Percentiles rank a stretch among this genome's conserved stretches.
phyloP scores from a whole-genome alignment of 257 asterid species.

The Plantago major region DNA sequence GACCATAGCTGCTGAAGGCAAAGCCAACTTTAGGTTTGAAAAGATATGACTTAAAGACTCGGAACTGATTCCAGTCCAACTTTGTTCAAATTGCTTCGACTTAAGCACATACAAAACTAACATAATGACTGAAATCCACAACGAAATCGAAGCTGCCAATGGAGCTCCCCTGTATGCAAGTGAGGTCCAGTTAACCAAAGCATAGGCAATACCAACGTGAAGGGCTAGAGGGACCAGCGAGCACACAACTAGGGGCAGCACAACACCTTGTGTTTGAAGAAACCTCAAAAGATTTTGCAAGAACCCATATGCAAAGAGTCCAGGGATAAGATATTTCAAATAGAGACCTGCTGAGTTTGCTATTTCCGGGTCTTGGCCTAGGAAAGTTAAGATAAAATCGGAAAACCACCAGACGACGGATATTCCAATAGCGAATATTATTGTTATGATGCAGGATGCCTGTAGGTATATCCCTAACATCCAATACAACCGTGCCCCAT shows the following conservation, averaged over 20 bases:
- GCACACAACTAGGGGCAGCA: conserved; percentile 31
- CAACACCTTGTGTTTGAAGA: conserved; percentile 43
- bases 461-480: conserved; percentile 44
- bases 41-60: conserved; percentile 5
- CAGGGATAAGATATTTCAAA: conserved; percentile 39
- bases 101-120: conserved; percentile 2
- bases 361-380: conserved; percentile 43
- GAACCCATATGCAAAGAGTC: conserved; percentile 39
- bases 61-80: conserved; percentile 13
- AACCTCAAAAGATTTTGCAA: conserved; percentile 39
- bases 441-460: conserved; percentile 38
- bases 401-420: conserved; percentile 40
- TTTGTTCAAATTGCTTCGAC: conserved; percentile 8
- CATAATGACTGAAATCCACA: conserved; percentile 19
- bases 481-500: conserved; percentile 36
- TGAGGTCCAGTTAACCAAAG: conserved; percentile 16
- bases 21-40: conserved; percentile 16
- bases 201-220: conserved; percentile 17
- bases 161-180: conserved; percentile 18
- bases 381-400: conserved; percentile 22
- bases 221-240: conserved; percentile 22
- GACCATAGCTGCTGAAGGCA: conserved; percentile 20
- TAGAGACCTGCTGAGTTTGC: conserved; percentile 34
- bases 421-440: conserved; percentile 20
- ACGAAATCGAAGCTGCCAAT: conserved; percentile 19